These are phyloP conservation scores for Talaromyces amestolkiae DNA, from an alignment of 2,329 filamentous ascomycete species.

Conservation along the genomic window DNA sequence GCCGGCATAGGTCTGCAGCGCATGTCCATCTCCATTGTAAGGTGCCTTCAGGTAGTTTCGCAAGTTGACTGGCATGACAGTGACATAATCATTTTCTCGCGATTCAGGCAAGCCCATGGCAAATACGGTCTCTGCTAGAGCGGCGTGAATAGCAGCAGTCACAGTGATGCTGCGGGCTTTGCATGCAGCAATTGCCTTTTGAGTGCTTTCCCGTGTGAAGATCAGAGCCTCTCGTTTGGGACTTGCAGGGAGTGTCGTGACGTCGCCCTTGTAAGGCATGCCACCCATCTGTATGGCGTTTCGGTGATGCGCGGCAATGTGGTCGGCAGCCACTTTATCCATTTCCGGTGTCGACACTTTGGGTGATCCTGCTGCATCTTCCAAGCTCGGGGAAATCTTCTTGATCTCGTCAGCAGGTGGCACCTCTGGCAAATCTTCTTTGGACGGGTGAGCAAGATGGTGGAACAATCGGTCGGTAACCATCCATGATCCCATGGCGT, in stretches of 20 bases:
- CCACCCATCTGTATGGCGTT: constrained; percentile 18
- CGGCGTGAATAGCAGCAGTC: constrained; percentile 20
- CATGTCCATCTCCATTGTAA: constrained; percentile 19
- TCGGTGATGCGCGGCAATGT: constrained; percentile 14
- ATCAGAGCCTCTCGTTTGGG: constrained; percentile 13
- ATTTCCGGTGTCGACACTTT: constrained; percentile 15
- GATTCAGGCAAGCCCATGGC: constrained; percentile 8
- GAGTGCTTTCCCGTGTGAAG: constrained; percentile 17
- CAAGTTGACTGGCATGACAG: constrained; percentile 22
- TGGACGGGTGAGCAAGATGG: constrained; percentile 3
- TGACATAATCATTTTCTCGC: constrained; percentile 14
- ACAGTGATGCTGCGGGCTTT: constrained; percentile 19
- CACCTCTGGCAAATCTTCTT: background rate
- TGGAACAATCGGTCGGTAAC: constrained; percentile 17
- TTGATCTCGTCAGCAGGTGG: constrained; percentile 8
- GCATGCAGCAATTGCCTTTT: constrained; percentile 16
- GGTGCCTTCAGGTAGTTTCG: constrained; percentile 19
- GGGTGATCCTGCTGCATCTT: constrained; percentile 19
- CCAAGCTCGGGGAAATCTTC: constrained; percentile 19
- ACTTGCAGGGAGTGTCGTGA: constrained; percentile 10
- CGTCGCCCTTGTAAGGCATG: constrained; percentile 19
- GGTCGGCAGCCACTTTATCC: constrained; percentile 10
- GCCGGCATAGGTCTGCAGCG: constrained; percentile 20
- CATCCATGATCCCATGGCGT: constrained; percentile 19
- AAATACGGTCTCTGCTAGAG: constrained; percentile 21